Conservation (phyloP, 2,329 filamentous ascomycete species). For the Tetracladium maxilliforme region DNA sequence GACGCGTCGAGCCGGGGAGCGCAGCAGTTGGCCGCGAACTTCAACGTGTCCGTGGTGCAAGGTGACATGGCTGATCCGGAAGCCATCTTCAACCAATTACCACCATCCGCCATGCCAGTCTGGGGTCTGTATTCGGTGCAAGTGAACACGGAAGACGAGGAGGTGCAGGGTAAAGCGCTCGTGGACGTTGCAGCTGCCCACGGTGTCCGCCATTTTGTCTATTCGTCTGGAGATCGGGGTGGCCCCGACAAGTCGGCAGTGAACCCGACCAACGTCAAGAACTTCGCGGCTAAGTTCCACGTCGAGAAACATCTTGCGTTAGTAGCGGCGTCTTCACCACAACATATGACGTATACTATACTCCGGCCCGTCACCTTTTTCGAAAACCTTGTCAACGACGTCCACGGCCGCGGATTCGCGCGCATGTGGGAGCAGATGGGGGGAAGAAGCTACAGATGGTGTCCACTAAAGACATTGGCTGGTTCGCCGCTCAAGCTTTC, state of each 20-base stretch:
- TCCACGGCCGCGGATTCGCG: conserved; percentile 10
- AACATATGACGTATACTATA: conserved; percentile 36
- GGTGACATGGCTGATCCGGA: conserved; percentile 38
- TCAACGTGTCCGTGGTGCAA: too few relatives aligned
- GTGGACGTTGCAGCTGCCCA: conserved; percentile 33
- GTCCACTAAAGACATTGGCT: conserved; percentile 25
- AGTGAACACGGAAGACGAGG: conserved; percentile 15
- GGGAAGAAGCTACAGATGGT: conserved; percentile 23
- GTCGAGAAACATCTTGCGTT: conserved; percentile 39
- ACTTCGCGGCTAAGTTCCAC: conserved; percentile 38
- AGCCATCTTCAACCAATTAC: conserved; percentile 26
- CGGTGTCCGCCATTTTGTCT: conserved; percentile 37
- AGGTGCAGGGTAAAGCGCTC: conserved; percentile 33
- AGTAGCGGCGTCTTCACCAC: conserved; percentile 12
- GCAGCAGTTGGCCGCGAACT: conserved; percentile 26
- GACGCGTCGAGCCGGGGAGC: conserved; percentile 29
- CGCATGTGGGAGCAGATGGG: conserved; percentile 10
- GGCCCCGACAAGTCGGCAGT: conserved; percentile 25
- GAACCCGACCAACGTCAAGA: conserved; percentile 31
- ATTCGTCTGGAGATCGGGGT: conserved; percentile 41
- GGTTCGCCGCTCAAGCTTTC: conserved; percentile 28
- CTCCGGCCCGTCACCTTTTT: conserved; percentile 41
- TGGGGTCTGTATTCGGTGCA: conserved; percentile 32
- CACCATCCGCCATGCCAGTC: conserved; percentile 36
- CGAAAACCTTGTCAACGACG: conserved; percentile 22